phyloP scores from a whole-genome alignment of 2,329 filamentous ascomycete species.

The Aureobasidium lini region DNA sequence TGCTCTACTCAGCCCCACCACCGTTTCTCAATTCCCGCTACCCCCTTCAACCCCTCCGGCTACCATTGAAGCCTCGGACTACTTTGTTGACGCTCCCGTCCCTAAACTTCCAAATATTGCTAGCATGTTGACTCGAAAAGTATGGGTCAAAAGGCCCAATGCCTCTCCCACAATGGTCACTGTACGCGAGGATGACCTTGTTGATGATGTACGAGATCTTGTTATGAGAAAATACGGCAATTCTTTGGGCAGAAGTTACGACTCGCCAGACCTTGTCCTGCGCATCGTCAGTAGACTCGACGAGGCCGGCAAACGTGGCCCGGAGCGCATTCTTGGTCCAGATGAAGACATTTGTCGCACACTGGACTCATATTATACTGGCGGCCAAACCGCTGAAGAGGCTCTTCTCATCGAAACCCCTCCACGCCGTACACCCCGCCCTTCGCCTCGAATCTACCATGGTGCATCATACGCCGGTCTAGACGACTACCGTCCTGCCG shows the following conservation, averaged over 20 bases:
- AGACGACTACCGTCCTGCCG: conserved; percentile 59
- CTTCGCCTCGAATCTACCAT: conserved; percentile 60
- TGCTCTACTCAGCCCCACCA: not conserved
- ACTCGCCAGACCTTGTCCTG: conserved; percentile 80
- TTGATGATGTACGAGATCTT: conserved; percentile 89
- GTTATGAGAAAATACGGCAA: conserved; percentile 92
- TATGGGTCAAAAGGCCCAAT: conserved; percentile 87
- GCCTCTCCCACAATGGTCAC: conserved; percentile 82
- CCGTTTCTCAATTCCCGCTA: not conserved
- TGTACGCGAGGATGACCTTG: conserved; percentile 79
- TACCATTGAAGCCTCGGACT: conserved; percentile 7
- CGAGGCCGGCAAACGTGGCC: conserved; percentile 16
- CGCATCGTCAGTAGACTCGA: conserved; percentile 60
- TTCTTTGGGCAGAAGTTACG: conserved; percentile 79
- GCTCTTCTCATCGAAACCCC: conserved; percentile 87
- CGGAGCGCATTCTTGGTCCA: conserved; percentile 67
- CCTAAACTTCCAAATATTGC: conserved; percentile 16
- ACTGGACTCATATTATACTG: conserved; percentile 75
- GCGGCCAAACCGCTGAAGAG: conserved; percentile 80
- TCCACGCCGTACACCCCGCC: conserved; percentile 64
- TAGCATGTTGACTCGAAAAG: conserved; percentile 64
- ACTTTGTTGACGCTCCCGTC: conserved; percentile 1
- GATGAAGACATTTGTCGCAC: conserved; percentile 76
- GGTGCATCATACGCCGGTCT: conserved; percentile 47
- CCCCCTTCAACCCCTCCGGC: not conserved